Evolutionary conservation across 345 rosid genomes (phyloP).

Genomic region (Eucalyptus tenuipes): DNA sequence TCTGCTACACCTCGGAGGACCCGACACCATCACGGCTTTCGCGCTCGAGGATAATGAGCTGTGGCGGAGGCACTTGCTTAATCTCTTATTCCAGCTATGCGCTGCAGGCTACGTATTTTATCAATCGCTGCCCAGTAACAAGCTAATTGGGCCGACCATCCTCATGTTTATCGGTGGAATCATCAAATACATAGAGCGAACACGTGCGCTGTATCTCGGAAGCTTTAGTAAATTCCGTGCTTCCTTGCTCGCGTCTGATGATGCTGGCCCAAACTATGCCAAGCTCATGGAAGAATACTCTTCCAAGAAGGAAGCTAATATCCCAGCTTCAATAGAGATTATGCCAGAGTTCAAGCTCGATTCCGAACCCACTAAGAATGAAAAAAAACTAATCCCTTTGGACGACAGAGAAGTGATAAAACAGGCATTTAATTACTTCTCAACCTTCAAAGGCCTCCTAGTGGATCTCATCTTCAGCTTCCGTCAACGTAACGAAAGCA

Average conservation of each 20-base stretch:
- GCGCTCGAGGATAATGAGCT: neutral
- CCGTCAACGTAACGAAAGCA: neutral
- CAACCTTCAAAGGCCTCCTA: slow-evolving; percentile 13
- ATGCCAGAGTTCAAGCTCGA: neutral
- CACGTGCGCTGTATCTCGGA: neutral
- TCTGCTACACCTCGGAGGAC: neutral
- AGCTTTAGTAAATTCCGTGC: neutral
- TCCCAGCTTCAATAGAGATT: slow-evolving; percentile 20
- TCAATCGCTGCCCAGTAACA: slow-evolving; percentile 8
- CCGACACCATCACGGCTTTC: neutral
- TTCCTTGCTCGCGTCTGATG: neutral
- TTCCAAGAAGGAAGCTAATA: slow-evolving; percentile 25
- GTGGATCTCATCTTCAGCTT: neutral
- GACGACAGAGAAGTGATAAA: neutral
- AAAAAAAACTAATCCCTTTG: neutral
- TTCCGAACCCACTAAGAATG: accelerated
- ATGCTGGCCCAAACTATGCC: neutral
- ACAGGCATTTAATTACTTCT: slow-evolving; percentile 16
- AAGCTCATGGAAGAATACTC: neutral
- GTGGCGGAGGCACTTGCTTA: slow-evolving; percentile 35
- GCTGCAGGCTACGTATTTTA: slow-evolving; percentile 30
- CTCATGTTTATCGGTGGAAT: slow-evolving; percentile 35
- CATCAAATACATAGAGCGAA: slow-evolving; percentile 44
- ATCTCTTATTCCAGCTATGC: slow-evolving; percentile 19
- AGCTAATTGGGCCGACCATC: slow-evolving; percentile 11